Base-by-base conservation (phyloP, 495 filamentous ascomycete genomes). In the Talaromyces thailandensis region DNA sequence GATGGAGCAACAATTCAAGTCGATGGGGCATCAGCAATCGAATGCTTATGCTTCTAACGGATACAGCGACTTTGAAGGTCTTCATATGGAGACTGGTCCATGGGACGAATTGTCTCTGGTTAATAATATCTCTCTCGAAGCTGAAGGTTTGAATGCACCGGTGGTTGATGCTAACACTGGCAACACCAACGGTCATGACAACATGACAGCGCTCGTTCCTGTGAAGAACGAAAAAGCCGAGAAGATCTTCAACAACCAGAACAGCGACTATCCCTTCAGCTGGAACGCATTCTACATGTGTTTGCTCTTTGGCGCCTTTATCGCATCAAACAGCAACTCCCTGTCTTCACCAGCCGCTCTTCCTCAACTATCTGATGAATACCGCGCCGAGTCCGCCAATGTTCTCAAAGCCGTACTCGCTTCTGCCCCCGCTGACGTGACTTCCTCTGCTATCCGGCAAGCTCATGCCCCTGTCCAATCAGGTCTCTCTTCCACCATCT, bases 281-380 rank as follows among this genome's bases (percentile, higher is more conserved):
- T 81, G 83, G 74, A 85, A 85, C 37, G 71, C 81, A 29, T 81
- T 86, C 68, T 80, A 79, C 67, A 84, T 85, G 92, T 90, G 96
- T 66, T 90, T 98, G 64, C 89, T 98, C 62, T 93, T 96, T 69
- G 94, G 94, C 67, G 94, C 94, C 57, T 97, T 96, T 73, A 92
- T 98, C 64, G 92, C 93, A 59, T 96, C 93, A 52, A 96, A 93
- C 77, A 82, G 81, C 58, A 76, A 82, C 3, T 75, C 84, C 72
- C 69, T 87, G 68, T 65, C 86, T 67, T 66, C 85, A 51, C 76
- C 75, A 28, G 77, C 75, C 1, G 62, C 64, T 18, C 86, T 97
- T 67, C 93, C 93, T 31, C 88, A 87, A 64, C 86, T 98, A 66
- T 91, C 94, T 21, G 91, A 96, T 62, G 93, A 97, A 67, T 88